A percentile compares a stretch with the other conserved stretches of the same genome.
These are phyloP conservation scores for Salix arbutifolia DNA, from an alignment of 345 rosid genomes.

Conservation along the genomic window DNA sequence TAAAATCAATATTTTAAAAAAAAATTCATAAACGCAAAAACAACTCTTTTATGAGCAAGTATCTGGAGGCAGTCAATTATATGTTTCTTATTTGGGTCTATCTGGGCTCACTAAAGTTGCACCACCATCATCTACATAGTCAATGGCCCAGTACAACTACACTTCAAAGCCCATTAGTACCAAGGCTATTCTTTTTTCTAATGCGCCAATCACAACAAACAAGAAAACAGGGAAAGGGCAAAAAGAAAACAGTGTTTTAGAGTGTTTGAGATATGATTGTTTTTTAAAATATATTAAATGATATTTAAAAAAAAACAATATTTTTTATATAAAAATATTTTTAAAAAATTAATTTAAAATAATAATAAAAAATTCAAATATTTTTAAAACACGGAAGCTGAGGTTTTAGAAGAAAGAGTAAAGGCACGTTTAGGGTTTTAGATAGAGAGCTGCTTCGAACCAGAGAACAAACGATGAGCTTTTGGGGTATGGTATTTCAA, in stretches of 20 bases:
- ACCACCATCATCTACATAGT: background rate
- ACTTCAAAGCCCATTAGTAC: background rate
- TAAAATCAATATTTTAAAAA: no score
- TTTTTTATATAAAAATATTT: no score
- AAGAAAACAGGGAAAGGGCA: background rate
- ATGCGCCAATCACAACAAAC: background rate
- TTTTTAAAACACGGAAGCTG: background rate
- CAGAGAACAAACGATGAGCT: conserved; percentile 4
- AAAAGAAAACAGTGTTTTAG: conserved; percentile 6
- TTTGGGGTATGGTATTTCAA: conserved; percentile 7
- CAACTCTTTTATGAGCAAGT: no score
- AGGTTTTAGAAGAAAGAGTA: conserved; percentile 1
- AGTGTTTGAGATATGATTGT: no score
- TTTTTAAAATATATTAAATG: no score
- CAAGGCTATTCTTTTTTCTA: background rate
- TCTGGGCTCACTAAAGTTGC: background rate
- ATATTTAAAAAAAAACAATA: no score
- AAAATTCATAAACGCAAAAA: no score
- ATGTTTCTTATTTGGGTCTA: background rate
- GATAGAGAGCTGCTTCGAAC: background rate
- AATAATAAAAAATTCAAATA: no score
- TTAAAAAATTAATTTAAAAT: no score
- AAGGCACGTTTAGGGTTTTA: background rate
- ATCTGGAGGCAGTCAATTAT: no score
- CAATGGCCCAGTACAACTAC: background rate